Evolutionary conservation across 192 early-diverging fungal species (phyloP).

Genomic region (Dimargaris verticillata): DNA sequence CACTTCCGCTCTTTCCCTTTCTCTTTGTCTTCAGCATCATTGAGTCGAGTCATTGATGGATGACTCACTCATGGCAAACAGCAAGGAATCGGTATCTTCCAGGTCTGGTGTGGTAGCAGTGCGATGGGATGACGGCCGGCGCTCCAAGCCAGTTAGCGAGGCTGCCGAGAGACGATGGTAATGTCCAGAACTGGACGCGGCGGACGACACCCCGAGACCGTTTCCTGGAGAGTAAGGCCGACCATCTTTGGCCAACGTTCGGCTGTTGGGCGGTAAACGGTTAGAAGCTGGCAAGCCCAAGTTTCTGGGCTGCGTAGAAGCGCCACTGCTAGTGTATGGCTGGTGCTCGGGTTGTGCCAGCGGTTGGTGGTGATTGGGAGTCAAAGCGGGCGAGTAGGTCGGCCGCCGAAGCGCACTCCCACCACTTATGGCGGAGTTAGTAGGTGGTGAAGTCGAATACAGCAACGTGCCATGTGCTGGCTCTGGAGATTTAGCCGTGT

Average conservation of each 20-base stretch:
- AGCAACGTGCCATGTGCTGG: too few relatives aligned
- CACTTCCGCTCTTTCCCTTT: too few relatives aligned
- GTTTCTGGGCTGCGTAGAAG: not conserved
- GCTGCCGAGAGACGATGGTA: not conserved
- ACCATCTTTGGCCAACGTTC: not conserved
- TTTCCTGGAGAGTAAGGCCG: not conserved
- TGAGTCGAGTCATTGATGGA: conserved; percentile 1
- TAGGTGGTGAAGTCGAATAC: too few relatives aligned
- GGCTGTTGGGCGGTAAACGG: not conserved
- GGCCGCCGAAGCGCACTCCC: too few relatives aligned
- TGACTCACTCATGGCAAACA: conserved; percentile 11
- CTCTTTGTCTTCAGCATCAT: too few relatives aligned
- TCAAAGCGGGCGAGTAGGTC: too few relatives aligned
- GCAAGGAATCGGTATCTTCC: conserved; percentile 3
- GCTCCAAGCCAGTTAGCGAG: too few relatives aligned
- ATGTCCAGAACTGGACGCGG: not conserved
- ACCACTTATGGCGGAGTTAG: too few relatives aligned
- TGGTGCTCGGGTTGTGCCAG: too few relatives aligned
- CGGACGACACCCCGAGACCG: not conserved
- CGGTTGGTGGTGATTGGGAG: too few relatives aligned
- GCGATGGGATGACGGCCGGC: not conserved
- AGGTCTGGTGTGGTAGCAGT: not conserved
- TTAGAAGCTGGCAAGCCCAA: not conserved
- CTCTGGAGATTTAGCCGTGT: too few relatives aligned
- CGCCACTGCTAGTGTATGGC: too few relatives aligned